Conservation (phyloP, 345 rosid genomes). For the Draba incana region DNA sequence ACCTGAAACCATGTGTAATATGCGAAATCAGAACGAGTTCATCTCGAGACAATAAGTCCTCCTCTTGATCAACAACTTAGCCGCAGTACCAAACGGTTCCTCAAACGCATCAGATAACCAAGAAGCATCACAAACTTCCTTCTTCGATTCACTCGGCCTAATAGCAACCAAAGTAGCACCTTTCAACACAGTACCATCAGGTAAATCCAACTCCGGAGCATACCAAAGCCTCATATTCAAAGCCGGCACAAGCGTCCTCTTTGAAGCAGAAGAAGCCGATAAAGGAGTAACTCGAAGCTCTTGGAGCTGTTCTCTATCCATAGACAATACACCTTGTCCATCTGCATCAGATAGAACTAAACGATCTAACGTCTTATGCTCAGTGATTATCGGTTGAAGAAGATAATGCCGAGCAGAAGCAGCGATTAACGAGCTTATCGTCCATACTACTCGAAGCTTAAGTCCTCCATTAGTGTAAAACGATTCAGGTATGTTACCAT, state of each 20-base stretch:
- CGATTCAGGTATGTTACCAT: slow-evolving; percentile 90
- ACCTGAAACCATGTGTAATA: slow-evolving; percentile 26
- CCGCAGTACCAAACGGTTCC: slow-evolving; percentile 86
- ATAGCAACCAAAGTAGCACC: slow-evolving; percentile 97
- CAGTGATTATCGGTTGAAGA: slow-evolving; percentile 85
- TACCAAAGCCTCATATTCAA: slow-evolving; percentile 96
- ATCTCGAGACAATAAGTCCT: slow-evolving; percentile 96
- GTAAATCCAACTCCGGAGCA: slow-evolving; percentile 79
- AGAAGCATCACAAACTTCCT: slow-evolving; percentile 68
- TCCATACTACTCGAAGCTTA: slow-evolving; percentile 94
- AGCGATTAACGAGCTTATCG: slow-evolving; percentile 88
- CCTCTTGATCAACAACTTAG: slow-evolving; percentile 84
- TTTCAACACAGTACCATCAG: slow-evolving; percentile 69
- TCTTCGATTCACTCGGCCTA: slow-evolving; percentile 77
- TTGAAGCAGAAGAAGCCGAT: slow-evolving; percentile 88
- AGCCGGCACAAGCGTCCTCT: slow-evolving; percentile 91
- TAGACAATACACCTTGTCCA: slow-evolving; percentile 38
- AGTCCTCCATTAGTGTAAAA: slow-evolving; percentile 94
- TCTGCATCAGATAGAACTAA: slow-evolving; percentile 79
- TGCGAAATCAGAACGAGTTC: slow-evolving; percentile 80
- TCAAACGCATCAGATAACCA: slow-evolving; percentile 81
- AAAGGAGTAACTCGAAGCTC: slow-evolving; percentile 93
- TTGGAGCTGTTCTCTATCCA: slow-evolving; percentile 81
- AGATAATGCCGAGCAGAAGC: slow-evolving; percentile 93
- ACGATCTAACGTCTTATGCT: slow-evolving; percentile 84